phyloP scores from a whole-genome alignment of 768 basidiomycete genomes.

The Naematelia aurantialba region DNA sequence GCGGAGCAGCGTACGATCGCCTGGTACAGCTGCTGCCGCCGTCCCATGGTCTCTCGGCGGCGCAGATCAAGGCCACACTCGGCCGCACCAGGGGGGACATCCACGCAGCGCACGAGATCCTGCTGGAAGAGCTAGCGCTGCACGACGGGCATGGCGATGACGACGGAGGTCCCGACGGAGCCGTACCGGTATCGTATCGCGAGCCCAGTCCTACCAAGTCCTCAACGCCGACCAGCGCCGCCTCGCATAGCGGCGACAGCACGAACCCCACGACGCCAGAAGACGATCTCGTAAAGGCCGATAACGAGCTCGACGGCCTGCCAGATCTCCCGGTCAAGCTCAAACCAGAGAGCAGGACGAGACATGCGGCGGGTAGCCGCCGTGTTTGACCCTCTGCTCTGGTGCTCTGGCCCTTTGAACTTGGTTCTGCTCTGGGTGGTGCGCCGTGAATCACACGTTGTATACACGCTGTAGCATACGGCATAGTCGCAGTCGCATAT shows the following conservation, averaged over 20 bases:
- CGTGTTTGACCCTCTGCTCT: background rate
- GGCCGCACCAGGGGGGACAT: slow-evolving; percentile 29
- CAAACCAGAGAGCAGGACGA: background rate
- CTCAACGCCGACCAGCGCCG: background rate
- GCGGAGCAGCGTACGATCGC: background rate
- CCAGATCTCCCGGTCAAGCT: background rate
- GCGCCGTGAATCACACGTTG: background rate
- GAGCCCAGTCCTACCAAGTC: background rate
- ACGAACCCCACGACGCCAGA: background rate
- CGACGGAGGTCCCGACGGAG: background rate
- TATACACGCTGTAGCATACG: background rate
- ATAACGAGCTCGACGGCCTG: background rate
- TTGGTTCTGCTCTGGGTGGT: no score
- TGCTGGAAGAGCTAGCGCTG: slow-evolving; percentile 25
- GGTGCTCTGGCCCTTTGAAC: no score
- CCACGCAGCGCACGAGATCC: slow-evolving; percentile 35
- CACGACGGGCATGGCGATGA: background rate
- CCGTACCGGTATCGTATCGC: background rate
- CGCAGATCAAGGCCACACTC: slow-evolving; percentile 16
- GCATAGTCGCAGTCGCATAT: background rate
- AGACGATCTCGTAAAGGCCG: background rate
- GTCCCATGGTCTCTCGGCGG: slow-evolving; percentile 20
- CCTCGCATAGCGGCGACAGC: background rate
- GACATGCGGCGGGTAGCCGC: background rate
- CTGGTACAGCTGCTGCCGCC: slow-evolving; percentile 22